phyloP scores from a whole-genome alignment of 2,329 filamentous ascomycete genomes.

The Penicillium crustosum region DNA sequence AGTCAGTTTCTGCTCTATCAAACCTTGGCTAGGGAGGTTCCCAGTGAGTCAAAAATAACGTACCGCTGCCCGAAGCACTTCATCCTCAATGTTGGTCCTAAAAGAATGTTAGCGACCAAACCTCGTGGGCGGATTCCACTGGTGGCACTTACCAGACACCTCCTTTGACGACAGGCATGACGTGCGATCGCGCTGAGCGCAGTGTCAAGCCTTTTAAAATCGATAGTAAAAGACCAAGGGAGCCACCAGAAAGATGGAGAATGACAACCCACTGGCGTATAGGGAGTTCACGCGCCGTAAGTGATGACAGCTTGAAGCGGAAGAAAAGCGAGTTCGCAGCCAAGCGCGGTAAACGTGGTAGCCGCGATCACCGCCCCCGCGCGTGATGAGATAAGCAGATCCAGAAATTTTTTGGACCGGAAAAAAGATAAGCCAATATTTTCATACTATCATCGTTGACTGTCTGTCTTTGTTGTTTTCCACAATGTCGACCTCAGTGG shows the following conservation, averaged over 20 bases:
- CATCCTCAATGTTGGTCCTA: conserved; percentile 74
- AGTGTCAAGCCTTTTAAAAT: background rate
- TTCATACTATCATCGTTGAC: conserved; percentile 9
- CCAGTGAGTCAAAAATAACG: conserved; percentile 6
- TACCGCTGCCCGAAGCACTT: conserved; percentile 90
- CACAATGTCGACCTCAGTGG: conserved; percentile 37
- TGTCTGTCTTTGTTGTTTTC: conserved; percentile 8
- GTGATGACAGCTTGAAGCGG: conserved; percentile 20
- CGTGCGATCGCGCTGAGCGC: conserved; percentile 26
- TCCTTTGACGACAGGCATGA: conserved; percentile 66
- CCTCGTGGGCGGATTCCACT: background rate
- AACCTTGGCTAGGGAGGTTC: background rate
- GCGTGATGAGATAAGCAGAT: conserved; percentile 33
- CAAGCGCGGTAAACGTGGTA: conserved; percentile 26
- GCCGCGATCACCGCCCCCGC: conserved; percentile 24
- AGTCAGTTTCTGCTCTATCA: conserved; percentile 15
- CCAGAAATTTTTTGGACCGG: conserved; percentile 34
- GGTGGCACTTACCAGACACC: conserved; percentile 55
- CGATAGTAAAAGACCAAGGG: background rate
- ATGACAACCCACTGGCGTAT: conserved; percentile 17
- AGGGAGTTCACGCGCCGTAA: conserved; percentile 23
- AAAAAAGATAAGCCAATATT: conserved; percentile 25
- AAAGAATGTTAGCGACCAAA: conserved; percentile 19
- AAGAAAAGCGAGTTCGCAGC: conserved; percentile 29
- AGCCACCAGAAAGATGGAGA: conserved; percentile 16